A percentile compares a stretch with the other conserved stretches of the same genome.
phyloP scores from a whole-genome alignment of 768 basidiomycete species.

The Auriscalpium orientale region DNA sequence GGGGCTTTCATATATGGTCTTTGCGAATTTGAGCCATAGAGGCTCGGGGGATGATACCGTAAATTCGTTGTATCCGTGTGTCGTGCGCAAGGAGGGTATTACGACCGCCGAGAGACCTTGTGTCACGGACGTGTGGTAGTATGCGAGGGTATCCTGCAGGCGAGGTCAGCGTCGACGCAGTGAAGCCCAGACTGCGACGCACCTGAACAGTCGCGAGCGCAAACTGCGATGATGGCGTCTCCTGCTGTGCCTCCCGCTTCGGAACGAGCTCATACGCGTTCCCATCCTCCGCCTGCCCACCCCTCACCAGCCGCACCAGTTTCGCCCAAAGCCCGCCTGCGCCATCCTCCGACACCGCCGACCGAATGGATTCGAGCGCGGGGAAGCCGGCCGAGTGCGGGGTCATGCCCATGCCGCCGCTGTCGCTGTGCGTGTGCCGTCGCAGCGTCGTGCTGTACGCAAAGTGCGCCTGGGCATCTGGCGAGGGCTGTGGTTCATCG shows the following conservation, averaged over 20 bases:
- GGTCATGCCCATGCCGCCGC: conserved; percentile 35
- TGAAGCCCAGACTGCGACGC: background rate
- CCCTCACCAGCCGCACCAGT: conserved; percentile 31
- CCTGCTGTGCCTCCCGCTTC: background rate
- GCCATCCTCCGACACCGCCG: conserved; percentile 21
- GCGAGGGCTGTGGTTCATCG: conserved; percentile 43
- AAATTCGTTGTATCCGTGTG: conserved; percentile 92
- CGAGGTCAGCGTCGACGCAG: background rate
- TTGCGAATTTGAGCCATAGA: conserved; percentile 78
- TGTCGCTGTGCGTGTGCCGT: conserved; percentile 48
- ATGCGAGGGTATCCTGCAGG: conserved; percentile 61
- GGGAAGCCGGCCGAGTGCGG: conserved; percentile 28
- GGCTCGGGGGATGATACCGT: conserved; percentile 79
- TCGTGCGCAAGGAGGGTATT: conserved; percentile 54
- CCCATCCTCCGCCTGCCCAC: conserved; percentile 29
- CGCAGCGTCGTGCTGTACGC: conserved; percentile 78
- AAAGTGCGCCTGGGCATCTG: conserved; percentile 67
- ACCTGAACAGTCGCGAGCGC: background rate
- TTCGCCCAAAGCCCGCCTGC: conserved; percentile 39
- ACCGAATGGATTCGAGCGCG: conserved; percentile 24
- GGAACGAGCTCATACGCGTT: conserved; percentile 29
- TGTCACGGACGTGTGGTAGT: conserved; percentile 58
- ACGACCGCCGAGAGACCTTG: conserved; percentile 57
- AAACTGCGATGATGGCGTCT: conserved; percentile 7
- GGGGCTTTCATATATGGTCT: conserved; percentile 93